Evolutionary conservation across 305 asterid genomes (phyloP).

Genomic region (Caryopteris hybrid): DNA sequence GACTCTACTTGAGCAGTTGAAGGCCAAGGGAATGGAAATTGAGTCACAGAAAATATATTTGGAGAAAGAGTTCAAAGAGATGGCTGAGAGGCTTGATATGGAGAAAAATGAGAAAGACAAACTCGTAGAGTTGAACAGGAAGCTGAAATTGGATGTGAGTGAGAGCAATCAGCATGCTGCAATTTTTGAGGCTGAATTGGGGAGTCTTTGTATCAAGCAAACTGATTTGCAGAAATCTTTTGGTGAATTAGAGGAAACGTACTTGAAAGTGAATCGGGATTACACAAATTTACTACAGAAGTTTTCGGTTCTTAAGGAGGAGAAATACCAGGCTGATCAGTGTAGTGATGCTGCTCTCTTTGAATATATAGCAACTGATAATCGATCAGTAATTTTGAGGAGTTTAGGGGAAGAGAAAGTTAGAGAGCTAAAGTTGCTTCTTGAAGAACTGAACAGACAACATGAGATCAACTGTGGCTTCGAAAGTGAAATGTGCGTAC

Average conservation of each 20-base stretch:
- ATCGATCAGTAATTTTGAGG: conserved; percentile 38
- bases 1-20: conserved; percentile 69
- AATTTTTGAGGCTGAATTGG: conserved; percentile 45
- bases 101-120: conserved; percentile 42
- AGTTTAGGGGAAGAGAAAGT: conserved; percentile 46
- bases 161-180: conserved; percentile 33
- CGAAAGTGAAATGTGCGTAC: conserved; percentile 33
- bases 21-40: conserved; percentile 56
- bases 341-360: conserved; percentile 45
- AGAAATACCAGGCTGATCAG: conserved; percentile 45
- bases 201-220: conserved; percentile 38
- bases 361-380: conserved; percentile 45
- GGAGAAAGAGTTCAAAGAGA: conserved; percentile 45
- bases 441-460: conserved; percentile 44
- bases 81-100: conserved; percentile 41
- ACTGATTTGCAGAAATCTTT: conserved; percentile 41
- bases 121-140: conserved; percentile 46
- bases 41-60: conserved; percentile 46
- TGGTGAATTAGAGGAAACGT: conserved; percentile 37
- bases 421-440: conserved; percentile 38
- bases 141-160: conserved; percentile 36
- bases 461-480: conserved; percentile 34
- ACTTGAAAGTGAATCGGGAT: conserved; percentile 43
- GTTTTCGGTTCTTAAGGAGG: conserved; percentile 47
- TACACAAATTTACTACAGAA: conserved; percentile 40